Evolutionary conservation across 805 yeast species (phyloP).

Genomic region (Isabelozyma gotoi): DNA sequence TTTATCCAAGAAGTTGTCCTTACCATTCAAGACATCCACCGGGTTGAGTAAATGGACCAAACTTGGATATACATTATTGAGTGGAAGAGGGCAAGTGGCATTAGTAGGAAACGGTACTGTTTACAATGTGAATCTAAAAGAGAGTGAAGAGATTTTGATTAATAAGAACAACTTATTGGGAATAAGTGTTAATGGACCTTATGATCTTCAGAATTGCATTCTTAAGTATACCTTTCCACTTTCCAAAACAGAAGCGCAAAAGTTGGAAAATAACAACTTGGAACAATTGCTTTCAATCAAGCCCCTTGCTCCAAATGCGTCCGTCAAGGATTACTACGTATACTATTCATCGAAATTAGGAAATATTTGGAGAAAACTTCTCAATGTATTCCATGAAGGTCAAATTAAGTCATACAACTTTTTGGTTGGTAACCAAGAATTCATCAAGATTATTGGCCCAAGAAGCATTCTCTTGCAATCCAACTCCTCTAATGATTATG

Average conservation of each 20-base stretch:
- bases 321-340: not conserved
- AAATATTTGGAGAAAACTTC: not conserved
- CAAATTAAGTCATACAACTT: slow-evolving; percentile 4
- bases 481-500: slow-evolving; percentile 23
- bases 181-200: slow-evolving; percentile 47
- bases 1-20: slow-evolving; percentile 22
- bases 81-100: slow-evolving; percentile 60
- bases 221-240: slow-evolving; percentile 21
- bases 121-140: slow-evolving; percentile 44
- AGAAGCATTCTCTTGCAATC: slow-evolving; percentile 50
- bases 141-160: slow-evolving; percentile 49
- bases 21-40: slow-evolving; percentile 28
- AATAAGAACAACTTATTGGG: slow-evolving; percentile 49
- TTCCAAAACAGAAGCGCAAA: not conserved
- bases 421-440: slow-evolving; percentile 38
- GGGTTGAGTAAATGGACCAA: slow-evolving; percentile 39
- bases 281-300: not conserved
- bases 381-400: not conserved
- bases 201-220: slow-evolving; percentile 44
- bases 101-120: slow-evolving; percentile 56
- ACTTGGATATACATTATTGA: slow-evolving; percentile 46
- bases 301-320: not conserved
- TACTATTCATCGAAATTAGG: not conserved
- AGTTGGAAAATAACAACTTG: not conserved
- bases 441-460: slow-evolving; percentile 55